phyloP scores from a whole-genome alignment of 73 alveolate species.

The Paramecium primaurelia region DNA sequence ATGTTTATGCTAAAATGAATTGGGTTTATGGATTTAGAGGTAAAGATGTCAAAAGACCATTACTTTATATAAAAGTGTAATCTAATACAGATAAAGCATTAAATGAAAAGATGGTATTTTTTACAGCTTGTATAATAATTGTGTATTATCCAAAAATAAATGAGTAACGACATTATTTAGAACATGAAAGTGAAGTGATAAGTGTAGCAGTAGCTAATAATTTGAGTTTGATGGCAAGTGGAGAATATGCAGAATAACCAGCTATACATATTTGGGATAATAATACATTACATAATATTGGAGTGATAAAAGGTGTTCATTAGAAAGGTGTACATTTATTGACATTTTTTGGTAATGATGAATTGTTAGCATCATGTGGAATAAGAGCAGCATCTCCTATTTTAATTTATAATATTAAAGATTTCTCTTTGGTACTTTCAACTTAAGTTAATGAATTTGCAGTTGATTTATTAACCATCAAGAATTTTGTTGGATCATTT shows the following conservation, averaged over 20 bases:
- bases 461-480: conserved; percentile 47
- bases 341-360: conserved; percentile 57
- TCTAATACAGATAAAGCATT: conserved; percentile 51
- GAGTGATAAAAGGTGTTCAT: conserved; percentile 89
- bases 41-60: conserved; percentile 85
- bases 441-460: conserved; percentile 57
- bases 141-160: conserved; percentile 80
- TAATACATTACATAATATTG: conserved; percentile 80
- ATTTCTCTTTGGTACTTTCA: conserved; percentile 43
- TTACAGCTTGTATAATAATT: conserved; percentile 87
- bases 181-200: conserved; percentile 90
- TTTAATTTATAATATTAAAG: conserved; percentile 50
- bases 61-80: conserved; percentile 53
- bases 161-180: conserved; percentile 83
- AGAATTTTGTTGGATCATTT: conserved; percentile 49
- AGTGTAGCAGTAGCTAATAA: conserved; percentile 82
- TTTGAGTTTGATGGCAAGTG: conserved; percentile 67
- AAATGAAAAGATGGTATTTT: conserved; percentile 81
- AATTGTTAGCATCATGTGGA: conserved; percentile 60
- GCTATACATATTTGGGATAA: conserved; percentile 92
- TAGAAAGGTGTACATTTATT: conserved; percentile 64
- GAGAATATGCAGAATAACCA: conserved; percentile 90
- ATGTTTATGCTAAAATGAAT: conserved; percentile 69
- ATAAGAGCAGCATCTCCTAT: conserved; percentile 60
- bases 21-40: conserved; percentile 98